Percentiles rank a stretch among this genome's conserved stretches.
These are phyloP conservation scores for Candida hungchunana DNA, from an alignment of 805 yeast species.

Conservation along the genomic window DNA sequence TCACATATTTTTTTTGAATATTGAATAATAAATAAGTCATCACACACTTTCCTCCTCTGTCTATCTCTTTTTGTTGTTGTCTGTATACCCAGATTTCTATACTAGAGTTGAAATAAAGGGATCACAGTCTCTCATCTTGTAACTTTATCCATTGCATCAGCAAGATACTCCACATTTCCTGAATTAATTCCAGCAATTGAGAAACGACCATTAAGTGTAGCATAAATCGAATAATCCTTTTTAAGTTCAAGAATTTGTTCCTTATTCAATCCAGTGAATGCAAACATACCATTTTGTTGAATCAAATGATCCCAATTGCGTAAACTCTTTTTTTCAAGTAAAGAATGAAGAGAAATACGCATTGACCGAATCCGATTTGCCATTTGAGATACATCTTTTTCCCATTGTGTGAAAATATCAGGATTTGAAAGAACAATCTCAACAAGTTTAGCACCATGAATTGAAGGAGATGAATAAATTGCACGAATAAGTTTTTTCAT, in stretches of 20 bases:
- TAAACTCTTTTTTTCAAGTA: slow-evolving; percentile 49
- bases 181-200: slow-evolving; percentile 87
- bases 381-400: slow-evolving; percentile 71
- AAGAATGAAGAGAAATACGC: slow-evolving; percentile 59
- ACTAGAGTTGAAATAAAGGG: too few relatives aligned
- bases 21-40: too few relatives aligned
- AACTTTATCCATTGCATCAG: slow-evolving; percentile 48
- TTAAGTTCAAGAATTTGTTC: slow-evolving; percentile 71
- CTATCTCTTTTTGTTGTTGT: too few relatives aligned
- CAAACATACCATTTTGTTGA: slow-evolving; percentile 95
- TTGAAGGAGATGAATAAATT: slow-evolving; percentile 89
- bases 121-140: too few relatives aligned
- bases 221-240: slow-evolving; percentile 70
- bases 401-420: slow-evolving; percentile 68
- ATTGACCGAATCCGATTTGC: slow-evolving; percentile 73
- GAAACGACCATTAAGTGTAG: slow-evolving; percentile 88
- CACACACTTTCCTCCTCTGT: too few relatives aligned
- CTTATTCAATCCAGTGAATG: slow-evolving; percentile 75
- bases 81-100: too few relatives aligned
- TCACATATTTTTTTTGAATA: too few relatives aligned
- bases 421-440: slow-evolving; percentile 64
- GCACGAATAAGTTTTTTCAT: slow-evolving; percentile 81
- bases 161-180: slow-evolving; percentile 70
- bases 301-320: slow-evolving; percentile 74
- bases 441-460: slow-evolving; percentile 89